phyloP scores from a whole-genome alignment of 306 rosid species.

The Alnus rubra region DNA sequence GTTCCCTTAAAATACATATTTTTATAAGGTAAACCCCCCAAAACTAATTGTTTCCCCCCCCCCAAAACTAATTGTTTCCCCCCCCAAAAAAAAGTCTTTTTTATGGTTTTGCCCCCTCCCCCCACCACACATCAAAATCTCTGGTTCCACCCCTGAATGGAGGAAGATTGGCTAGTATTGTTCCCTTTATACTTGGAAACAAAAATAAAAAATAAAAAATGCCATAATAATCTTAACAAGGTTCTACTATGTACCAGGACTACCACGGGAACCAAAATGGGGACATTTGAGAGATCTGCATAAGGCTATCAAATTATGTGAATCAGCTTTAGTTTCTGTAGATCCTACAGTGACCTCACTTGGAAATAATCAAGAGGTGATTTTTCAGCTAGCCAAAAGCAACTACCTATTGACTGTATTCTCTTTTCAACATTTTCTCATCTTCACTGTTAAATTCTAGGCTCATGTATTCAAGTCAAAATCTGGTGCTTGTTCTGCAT shows the following conservation, averaged over 20 bases:
- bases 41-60: no score
- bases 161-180: background rate
- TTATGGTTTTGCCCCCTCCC: no score
- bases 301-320: conserved; percentile 74
- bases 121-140: no score
- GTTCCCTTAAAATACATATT: no score
- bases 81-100: no score
- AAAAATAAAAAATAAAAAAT: background rate
- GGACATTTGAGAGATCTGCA: conserved; percentile 90
- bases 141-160: no score
- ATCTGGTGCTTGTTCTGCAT: conserved; percentile 71
- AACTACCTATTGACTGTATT: conserved; percentile 12
- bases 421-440: conserved; percentile 16
- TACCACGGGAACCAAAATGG: conserved; percentile 82
- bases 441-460: conserved; percentile 36
- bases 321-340: conserved; percentile 63
- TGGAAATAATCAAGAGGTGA: conserved; percentile 75
- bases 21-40: no score
- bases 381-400: conserved; percentile 17
- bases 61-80: no score
- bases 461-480: conserved; percentile 66
- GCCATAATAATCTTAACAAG: conserved; percentile 15
- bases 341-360: conserved; percentile 68
- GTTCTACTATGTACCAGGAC: conserved; percentile 50
- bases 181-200: background rate